These are phyloP conservation scores for Schizochytrium sp. DNA, from an alignment of 108 stramenopile genomes.

Conservation along the genomic window DNA sequence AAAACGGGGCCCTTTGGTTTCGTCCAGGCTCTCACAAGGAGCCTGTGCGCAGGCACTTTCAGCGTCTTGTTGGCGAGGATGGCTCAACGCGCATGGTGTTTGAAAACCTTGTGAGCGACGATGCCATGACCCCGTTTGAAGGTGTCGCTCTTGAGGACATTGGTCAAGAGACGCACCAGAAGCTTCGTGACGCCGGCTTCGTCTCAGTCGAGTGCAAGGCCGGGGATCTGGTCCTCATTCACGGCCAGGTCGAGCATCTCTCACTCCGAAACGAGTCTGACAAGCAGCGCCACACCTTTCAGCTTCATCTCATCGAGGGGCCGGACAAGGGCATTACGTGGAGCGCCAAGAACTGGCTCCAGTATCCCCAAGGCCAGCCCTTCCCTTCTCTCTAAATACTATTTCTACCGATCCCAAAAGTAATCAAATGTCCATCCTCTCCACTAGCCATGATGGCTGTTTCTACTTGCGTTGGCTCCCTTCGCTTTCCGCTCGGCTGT, in stretches of 20 bases:
- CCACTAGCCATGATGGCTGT: too few species aligned
- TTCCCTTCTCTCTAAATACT: constrained; percentile 26
- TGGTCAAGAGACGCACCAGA: constrained; percentile 33
- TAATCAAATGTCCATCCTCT: too few species aligned
- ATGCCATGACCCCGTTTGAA: constrained; percentile 49
- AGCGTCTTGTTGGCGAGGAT: not conserved
- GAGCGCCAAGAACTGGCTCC: constrained; percentile 78
- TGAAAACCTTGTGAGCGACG: constrained; percentile 22
- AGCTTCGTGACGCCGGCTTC: constrained; percentile 61
- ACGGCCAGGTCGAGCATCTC: constrained; percentile 75
- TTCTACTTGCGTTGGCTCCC: too few species aligned
- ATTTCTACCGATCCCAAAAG: too few species aligned
- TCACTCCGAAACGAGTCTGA: constrained; percentile 66
- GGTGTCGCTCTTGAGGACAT: constrained; percentile 53
- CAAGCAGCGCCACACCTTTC: constrained; percentile 73
- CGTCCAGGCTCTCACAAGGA: constrained; percentile 72
- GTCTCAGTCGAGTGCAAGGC: constrained; percentile 72
- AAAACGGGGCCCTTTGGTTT: constrained; percentile 88
- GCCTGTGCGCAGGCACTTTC: constrained; percentile 37
- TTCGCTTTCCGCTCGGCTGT: too few species aligned
- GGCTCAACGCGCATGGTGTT: constrained; percentile 59
- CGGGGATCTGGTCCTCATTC: constrained; percentile 73
- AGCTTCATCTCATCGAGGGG: constrained; percentile 78
- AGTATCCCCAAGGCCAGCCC: constrained; percentile 54
- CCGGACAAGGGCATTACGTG: constrained; percentile 57